phyloP scores from a whole-genome alignment of 2,329 filamentous ascomycete genomes.

The Aspergillus quadrilineatus region DNA sequence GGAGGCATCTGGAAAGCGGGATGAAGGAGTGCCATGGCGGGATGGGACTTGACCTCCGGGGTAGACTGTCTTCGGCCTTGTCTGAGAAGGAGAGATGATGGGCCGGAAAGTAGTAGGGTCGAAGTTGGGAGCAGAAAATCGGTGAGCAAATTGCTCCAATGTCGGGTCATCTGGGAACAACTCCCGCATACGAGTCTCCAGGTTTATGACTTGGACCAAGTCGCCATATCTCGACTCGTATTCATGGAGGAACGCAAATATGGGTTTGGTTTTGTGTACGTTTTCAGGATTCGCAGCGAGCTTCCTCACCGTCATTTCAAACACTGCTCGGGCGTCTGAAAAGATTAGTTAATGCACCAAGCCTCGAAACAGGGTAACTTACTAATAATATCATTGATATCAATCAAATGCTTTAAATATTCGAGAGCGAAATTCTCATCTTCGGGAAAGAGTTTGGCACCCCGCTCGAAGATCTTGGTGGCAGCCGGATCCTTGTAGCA shows the following conservation, averaged over 20 bases:
- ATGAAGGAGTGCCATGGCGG: slow-evolving; percentile 37
- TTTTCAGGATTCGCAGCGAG: slow-evolving; percentile 75
- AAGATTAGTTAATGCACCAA: slow-evolving; percentile 12
- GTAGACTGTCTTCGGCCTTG: slow-evolving; percentile 59
- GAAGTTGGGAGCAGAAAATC: slow-evolving; percentile 72
- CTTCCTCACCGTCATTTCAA: slow-evolving; percentile 87
- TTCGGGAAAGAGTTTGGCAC: slow-evolving; percentile 87
- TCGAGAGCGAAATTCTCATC: slow-evolving; percentile 92
- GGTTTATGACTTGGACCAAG: slow-evolving; percentile 80
- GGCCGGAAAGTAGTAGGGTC: slow-evolving; percentile 79
- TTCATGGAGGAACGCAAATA: slow-evolving; percentile 90
- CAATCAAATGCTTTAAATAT: slow-evolving; percentile 91
- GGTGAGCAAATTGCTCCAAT: slow-evolving; percentile 70
- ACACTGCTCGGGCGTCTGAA: slow-evolving; percentile 89
- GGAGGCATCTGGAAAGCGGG: slow-evolving; percentile 37
- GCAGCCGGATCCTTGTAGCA: slow-evolving; percentile 94
- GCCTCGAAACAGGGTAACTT: slow-evolving; percentile 42
- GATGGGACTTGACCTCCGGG: slow-evolving; percentile 25
- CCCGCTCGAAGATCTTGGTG: slow-evolving; percentile 93
- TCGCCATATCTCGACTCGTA: slow-evolving; percentile 96
- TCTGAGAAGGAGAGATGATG: slow-evolving; percentile 81
- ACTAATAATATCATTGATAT: slow-evolving; percentile 91
- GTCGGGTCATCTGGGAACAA: slow-evolving; percentile 87
- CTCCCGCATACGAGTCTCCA: slow-evolving; percentile 90
- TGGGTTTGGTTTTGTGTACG: slow-evolving; percentile 71